Evolutionary conservation across 768 basidiomycete genomes (phyloP).

Genomic region (Pleurotus pulmonarius): DNA sequence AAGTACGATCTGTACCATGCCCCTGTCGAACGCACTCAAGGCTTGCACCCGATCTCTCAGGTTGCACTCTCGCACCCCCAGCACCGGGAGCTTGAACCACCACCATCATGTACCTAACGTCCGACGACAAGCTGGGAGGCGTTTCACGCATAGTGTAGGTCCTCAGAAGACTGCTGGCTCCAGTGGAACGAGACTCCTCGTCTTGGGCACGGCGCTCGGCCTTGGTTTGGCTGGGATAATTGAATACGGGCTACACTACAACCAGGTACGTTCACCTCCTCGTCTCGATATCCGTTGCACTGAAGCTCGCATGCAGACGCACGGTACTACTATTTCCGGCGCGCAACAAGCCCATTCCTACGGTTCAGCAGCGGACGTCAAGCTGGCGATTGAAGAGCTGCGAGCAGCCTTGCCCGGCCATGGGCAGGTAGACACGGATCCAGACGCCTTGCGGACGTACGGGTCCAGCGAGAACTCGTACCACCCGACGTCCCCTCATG

Average conservation of each 20-base stretch:
- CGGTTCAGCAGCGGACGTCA: slow-evolving; percentile 51
- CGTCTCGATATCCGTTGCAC: too few species aligned
- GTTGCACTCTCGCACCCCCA: too few species aligned
- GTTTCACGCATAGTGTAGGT: too few species aligned
- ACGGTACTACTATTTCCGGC: too few species aligned
- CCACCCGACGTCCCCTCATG: slow-evolving; percentile 24
- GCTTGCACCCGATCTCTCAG: too few species aligned
- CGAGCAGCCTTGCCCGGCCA: slow-evolving; percentile 30
- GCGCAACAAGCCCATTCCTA: slow-evolving; percentile 21
- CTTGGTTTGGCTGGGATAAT: background rate
- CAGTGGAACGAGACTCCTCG: background rate
- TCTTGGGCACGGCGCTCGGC: background rate
- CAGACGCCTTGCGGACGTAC: slow-evolving; percentile 47
- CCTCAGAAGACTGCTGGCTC: too few species aligned
- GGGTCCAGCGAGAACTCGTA: slow-evolving; percentile 53
- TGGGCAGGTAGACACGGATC: slow-evolving; percentile 39
- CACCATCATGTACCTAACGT: too few species aligned
- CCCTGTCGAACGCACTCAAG: too few species aligned
- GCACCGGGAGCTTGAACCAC: too few species aligned
- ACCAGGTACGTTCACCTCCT: background rate
- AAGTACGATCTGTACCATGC: too few species aligned
- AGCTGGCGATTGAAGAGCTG: slow-evolving; percentile 49
- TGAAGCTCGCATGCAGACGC: background rate
- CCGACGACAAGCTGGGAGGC: too few species aligned
- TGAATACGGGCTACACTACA: background rate